Base-by-base conservation (phyloP, 2,329 filamentous ascomycete genomes). In the Aspergillus sp. region DNA sequence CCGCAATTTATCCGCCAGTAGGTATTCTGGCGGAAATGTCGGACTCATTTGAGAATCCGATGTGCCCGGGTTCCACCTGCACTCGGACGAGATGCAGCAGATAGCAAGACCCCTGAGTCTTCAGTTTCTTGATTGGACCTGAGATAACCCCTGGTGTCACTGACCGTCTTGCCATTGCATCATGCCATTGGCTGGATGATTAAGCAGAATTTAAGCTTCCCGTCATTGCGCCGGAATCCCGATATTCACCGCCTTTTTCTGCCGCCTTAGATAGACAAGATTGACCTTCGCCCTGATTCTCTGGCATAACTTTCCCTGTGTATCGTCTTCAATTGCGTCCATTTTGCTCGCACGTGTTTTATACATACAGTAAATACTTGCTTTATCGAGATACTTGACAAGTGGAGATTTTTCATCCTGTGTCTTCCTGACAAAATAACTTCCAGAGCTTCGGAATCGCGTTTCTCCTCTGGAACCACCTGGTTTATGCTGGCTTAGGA, bases 161-260 rank as follows among this genome's bases (percentile, higher is more conserved):
- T 31, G 27, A 31, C 27, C 1, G 8, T 31, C 8, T 11, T 8
- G 27, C 27, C 27, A 12, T 31, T 11, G 9, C 27, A 31, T 31
- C 27, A 31, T 31, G 27, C 27, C 11, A 31, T 31, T 31, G 27
- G 27, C 27, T 11, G 27, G 27, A 31, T 31, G 27, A 31, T 31
- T 11, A 31, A 21, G 21, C 21, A 21, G 21, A 3, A 21, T 21
- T 21, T 21, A 21, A 9, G 27, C 27, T 31, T 31, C 27, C 27
- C 27, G 27, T 4, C 27, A 31, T 31, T 31, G 27, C 3, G 27
- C 27, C 27, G 9, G 27, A 31, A 31, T 9, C 27, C 9, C 40
- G n/a, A 21, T 6, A 17, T 43, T 17, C 40, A 43, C 40, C 40
- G 60, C 56, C 52, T 35, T 47, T 49, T 59, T 62, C 51, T 60